phyloP scores from a whole-genome alignment of 495 filamentous ascomycete genomes.

The Penicilliopsis zonata region DNA sequence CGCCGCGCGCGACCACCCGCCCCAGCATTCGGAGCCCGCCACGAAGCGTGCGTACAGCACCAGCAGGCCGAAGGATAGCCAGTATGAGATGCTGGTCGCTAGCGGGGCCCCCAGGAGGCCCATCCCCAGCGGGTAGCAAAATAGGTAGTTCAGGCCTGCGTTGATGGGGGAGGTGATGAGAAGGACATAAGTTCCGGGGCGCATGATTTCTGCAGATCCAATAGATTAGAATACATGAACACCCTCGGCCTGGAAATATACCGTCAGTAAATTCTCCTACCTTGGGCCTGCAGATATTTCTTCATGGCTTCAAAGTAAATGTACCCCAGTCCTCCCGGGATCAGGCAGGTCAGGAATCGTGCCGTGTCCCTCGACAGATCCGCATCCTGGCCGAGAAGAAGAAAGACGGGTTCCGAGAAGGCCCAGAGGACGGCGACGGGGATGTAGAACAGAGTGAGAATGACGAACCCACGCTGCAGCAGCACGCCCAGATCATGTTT shows the following conservation, averaged over 20 bases:
- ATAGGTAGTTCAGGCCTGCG: conserved; percentile 64
- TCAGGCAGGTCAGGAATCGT: conserved; percentile 62
- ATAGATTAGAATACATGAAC: not conserved
- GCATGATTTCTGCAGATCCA: conserved; percentile 64
- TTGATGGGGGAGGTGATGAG: conserved; percentile 75
- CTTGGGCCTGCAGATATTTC: conserved; percentile 87
- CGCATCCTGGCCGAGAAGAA: conserved; percentile 65
- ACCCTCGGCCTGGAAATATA: not conserved
- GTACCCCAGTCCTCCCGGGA: conserved; percentile 80
- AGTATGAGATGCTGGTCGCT: conserved; percentile 78
- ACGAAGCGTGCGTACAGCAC: conserved; percentile 65
- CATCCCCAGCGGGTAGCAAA: conserved; percentile 58
- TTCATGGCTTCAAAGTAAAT: conserved; percentile 88
- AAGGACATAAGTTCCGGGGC: conserved; percentile 77
- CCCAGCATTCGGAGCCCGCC: conserved; percentile 68
- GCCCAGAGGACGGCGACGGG: conserved; percentile 68
- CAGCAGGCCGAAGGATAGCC: conserved; percentile 69
- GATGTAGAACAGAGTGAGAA: conserved; percentile 63
- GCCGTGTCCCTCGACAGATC: conserved; percentile 65
- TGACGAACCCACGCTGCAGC: conserved; percentile 67
- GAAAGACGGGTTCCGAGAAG: conserved; percentile 66
- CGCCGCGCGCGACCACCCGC: conserved; percentile 59
- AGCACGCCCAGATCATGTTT: conserved; percentile 74
- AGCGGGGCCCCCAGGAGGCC: conserved; percentile 72
- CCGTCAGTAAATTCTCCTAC: conserved; percentile 20